These are phyloP conservation scores for Xanthoconium purpureum DNA, from an alignment of 768 basidiomycete genomes.

Conservation along the genomic window DNA sequence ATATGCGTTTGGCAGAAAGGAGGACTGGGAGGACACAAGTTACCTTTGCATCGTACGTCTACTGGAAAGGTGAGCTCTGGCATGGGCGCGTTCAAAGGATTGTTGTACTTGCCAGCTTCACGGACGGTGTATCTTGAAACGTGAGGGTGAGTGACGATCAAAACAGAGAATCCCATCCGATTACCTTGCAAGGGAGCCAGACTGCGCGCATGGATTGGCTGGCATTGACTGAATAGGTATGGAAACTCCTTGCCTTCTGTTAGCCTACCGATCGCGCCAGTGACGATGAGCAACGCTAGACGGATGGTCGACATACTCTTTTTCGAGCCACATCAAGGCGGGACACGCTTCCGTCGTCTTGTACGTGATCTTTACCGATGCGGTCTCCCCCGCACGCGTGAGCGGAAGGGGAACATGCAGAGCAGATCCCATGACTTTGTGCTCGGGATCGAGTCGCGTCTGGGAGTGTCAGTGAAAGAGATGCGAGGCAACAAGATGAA, in stretches of 20 bases:
- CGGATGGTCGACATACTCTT: constrained; percentile 48
- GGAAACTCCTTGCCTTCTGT: constrained; percentile 86
- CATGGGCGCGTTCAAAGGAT: neutral
- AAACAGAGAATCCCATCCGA: neutral
- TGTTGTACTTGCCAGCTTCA: constrained; percentile 65
- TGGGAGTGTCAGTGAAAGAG: neutral
- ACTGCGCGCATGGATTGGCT: constrained; percentile 85
- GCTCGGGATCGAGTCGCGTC: constrained; percentile 54
- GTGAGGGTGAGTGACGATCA: neutral
- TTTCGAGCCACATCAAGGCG: constrained; percentile 85
- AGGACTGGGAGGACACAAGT: constrained; percentile 79
- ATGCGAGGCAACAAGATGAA: constrained; percentile 11
- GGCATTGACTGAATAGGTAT: constrained; percentile 90
- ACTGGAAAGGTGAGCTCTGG: neutral
- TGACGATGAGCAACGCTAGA: neutral
- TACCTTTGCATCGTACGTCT: constrained; percentile 86
- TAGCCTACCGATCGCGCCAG: constrained; percentile 45
- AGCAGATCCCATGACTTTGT: constrained; percentile 76
- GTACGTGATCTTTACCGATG: constrained; percentile 58
- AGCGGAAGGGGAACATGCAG: constrained; percentile 56
- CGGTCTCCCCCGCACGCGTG: constrained; percentile 33
- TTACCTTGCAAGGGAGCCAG: constrained; percentile 77
- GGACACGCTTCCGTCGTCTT: constrained; percentile 69
- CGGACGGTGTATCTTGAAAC: constrained; percentile 71
- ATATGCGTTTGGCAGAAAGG: constrained; percentile 77